These are phyloP conservation scores for Alternaria gaisen DNA, from an alignment of 2,329 filamentous ascomycete species.

Conservation along the genomic window DNA sequence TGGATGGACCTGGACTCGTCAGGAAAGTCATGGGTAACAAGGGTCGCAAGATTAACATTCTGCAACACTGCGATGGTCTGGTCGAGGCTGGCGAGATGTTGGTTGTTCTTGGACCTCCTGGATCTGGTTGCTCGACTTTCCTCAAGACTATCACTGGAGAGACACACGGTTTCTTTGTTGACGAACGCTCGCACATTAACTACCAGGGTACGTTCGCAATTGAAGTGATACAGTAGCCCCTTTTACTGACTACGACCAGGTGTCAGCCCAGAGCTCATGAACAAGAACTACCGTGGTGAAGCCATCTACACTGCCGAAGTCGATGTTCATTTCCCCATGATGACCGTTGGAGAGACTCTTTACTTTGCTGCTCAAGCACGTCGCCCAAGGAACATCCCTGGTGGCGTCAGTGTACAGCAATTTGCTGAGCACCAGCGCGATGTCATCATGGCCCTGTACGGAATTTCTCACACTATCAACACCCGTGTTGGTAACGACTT, in stretches of 20 bases:
- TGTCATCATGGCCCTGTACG: slow-evolving; percentile 67
- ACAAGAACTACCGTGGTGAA: slow-evolving; percentile 79
- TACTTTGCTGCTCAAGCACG: slow-evolving; percentile 78
- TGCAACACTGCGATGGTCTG: slow-evolving; percentile 72
- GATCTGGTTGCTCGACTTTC: slow-evolving; percentile 79
- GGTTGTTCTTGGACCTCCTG: slow-evolving; percentile 75
- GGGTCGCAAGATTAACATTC: slow-evolving; percentile 66
- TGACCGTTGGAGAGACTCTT: slow-evolving; percentile 81
- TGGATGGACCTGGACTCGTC: slow-evolving; percentile 52
- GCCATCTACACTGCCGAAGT: slow-evolving; percentile 88
- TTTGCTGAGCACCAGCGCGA: slow-evolving; percentile 73
- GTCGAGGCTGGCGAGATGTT: slow-evolving; percentile 78
- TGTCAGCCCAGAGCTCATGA: slow-evolving; percentile 76
- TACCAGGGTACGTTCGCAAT: slow-evolving; percentile 65
- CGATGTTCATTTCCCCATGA: slow-evolving; percentile 80
- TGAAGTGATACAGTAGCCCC: background rate
- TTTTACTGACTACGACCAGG: slow-evolving; percentile 52
- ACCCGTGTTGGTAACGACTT: slow-evolving; percentile 79
- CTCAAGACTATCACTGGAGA: slow-evolving; percentile 86
- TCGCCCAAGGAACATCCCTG: slow-evolving; percentile 68
- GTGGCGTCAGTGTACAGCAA: slow-evolving; percentile 62
- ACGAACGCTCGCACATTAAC: slow-evolving; percentile 76
- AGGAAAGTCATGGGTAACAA: slow-evolving; percentile 48
- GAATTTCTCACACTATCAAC: slow-evolving; percentile 76
- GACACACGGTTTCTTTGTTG: slow-evolving; percentile 79